A percentile compares a stretch with the other conserved stretches of the same genome.
phyloP scores from a whole-genome alignment of 2,329 filamentous ascomycete species.

The Neofusicoccum ribis region DNA sequence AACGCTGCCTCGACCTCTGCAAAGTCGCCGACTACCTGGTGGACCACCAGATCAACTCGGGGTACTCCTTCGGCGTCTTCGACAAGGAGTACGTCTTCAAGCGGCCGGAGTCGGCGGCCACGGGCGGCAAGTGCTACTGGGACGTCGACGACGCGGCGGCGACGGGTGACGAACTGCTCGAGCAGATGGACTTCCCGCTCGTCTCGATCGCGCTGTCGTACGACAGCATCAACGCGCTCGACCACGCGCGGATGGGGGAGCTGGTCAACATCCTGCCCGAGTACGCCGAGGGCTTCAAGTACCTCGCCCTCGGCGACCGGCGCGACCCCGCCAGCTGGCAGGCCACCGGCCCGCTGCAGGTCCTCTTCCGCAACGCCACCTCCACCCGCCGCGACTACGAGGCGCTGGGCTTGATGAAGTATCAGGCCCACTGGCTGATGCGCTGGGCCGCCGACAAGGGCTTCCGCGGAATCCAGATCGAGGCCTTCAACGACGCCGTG shows the following conservation, averaged over 20 bases:
- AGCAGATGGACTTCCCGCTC: conserved; percentile 43
- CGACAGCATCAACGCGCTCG: conserved; percentile 31
- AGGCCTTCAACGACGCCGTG: conserved; percentile 34
- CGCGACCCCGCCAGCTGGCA: conserved; percentile 32
- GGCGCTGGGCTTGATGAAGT: conserved; percentile 36
- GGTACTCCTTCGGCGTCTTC: conserved; percentile 41
- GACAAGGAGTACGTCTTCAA: conserved; percentile 42
- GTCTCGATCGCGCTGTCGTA: conserved; percentile 40
- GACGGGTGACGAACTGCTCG: conserved; percentile 22
- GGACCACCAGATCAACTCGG: conserved; percentile 36
- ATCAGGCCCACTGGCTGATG: conserved; percentile 39
- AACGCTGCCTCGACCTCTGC: conserved; percentile 21
- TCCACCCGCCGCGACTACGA: conserved; percentile 38
- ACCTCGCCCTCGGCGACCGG: conserved; percentile 26
- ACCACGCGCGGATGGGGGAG: conserved; percentile 28
- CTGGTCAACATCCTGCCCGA: conserved; percentile 28
- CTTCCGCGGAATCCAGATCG: conserved; percentile 39
- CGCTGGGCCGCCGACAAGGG: conserved; percentile 35
- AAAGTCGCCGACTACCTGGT: conserved; percentile 30
- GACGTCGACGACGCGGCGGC: conserved; percentile 27
- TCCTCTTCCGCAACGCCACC: conserved; percentile 40
- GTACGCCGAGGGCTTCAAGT: conserved; percentile 28
- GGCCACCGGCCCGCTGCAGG: conserved; percentile 29
- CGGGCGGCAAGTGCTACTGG: conserved; percentile 32
- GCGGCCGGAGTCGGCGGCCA: conserved; percentile 29